These are phyloP conservation scores for Dittrichia graveolens DNA, from an alignment of 129 eudicot genomes.

Conservation along the genomic window DNA sequence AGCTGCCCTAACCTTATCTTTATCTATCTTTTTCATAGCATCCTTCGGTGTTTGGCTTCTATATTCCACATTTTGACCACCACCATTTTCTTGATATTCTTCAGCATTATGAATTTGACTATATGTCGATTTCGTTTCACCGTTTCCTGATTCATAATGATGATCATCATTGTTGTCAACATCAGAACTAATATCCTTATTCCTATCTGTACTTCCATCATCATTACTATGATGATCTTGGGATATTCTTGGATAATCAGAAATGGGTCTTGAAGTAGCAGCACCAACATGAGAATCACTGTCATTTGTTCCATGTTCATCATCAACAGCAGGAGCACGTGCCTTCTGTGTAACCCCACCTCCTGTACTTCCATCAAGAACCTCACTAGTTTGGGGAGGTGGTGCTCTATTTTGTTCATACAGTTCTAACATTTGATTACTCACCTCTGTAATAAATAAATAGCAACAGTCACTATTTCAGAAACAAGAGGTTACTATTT, in stretches of 20 bases:
- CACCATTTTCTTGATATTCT: constrained; percentile 35
- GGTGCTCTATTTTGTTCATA: constrained; percentile 54
- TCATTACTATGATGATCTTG: constrained; percentile 44
- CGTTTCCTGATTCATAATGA: constrained; percentile 22
- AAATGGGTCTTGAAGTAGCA: constrained; percentile 36
- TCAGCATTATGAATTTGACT: constrained; percentile 30
- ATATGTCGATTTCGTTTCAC: constrained; percentile 5
- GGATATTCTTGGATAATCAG: constrained; percentile 38
- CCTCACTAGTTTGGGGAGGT: constrained; percentile 50
- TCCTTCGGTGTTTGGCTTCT: constrained; percentile 44
- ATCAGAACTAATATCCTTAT: constrained; percentile 34
- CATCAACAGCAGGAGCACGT: constrained; percentile 26
- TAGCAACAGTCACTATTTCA: not conserved
- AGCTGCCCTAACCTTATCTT: constrained; percentile 51
- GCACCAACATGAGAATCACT: constrained; percentile 34
- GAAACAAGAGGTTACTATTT: not conserved
- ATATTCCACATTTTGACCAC: constrained; percentile 26
- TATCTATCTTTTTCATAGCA: constrained; percentile 40
- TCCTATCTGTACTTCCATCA: constrained; percentile 45
- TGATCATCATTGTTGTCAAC: constrained; percentile 36
- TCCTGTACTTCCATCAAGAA: constrained; percentile 47
- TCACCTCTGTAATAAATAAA: constrained; percentile 45
- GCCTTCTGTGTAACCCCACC: constrained; percentile 32
- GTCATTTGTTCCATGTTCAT: constrained; percentile 39
- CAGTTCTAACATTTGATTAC: constrained; percentile 63